Conservation (phyloP, 495 filamentous ascomycete species). For the Aspergillus ellipticus region DNA sequence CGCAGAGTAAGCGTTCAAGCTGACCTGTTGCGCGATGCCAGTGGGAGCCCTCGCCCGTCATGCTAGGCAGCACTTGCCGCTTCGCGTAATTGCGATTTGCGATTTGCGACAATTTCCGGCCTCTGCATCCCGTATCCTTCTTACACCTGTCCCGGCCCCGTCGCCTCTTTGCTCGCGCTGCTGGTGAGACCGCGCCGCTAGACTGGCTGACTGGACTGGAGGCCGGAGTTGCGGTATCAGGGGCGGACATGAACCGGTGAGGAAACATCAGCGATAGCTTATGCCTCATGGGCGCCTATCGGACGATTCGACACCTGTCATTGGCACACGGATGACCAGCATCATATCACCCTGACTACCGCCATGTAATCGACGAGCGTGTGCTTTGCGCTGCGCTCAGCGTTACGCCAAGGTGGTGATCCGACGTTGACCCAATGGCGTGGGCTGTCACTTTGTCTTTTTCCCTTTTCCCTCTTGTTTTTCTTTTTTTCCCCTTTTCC, state of each 20-base stretch:
- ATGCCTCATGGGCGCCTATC: constrained; percentile 21
- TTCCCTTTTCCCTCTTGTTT: constrained; percentile 7
- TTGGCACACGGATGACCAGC: constrained; percentile 19
- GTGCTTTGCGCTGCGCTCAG: constrained; percentile 18
- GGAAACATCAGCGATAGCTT: constrained; percentile 12
- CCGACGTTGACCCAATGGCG: constrained; percentile 11
- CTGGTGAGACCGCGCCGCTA: background rate
- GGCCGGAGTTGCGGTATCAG: constrained; percentile 8
- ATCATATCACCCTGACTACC: constrained; percentile 15
- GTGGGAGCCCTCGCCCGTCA: constrained; percentile 1
- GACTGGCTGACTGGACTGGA: constrained; percentile 4
- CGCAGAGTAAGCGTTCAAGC: constrained; percentile 15
- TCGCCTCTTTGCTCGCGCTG: background rate
- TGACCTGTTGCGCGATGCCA: constrained; percentile 2
- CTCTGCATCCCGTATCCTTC: constrained; percentile 10
- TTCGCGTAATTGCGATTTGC: constrained; percentile 5
- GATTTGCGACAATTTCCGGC: constrained; percentile 3
- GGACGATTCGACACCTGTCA: constrained; percentile 12
- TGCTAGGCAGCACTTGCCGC: constrained; percentile 3
- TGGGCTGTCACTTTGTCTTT: background rate
- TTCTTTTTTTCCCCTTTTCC: constrained; percentile 7
- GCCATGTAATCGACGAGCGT: constrained; percentile 19
- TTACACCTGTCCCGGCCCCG: background rate
- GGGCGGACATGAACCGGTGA: constrained; percentile 8
- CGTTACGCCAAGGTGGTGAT: constrained; percentile 14